Base-by-base conservation (phyloP, 2,329 filamentous ascomycete species). In the Botrytis fragariae region DNA sequence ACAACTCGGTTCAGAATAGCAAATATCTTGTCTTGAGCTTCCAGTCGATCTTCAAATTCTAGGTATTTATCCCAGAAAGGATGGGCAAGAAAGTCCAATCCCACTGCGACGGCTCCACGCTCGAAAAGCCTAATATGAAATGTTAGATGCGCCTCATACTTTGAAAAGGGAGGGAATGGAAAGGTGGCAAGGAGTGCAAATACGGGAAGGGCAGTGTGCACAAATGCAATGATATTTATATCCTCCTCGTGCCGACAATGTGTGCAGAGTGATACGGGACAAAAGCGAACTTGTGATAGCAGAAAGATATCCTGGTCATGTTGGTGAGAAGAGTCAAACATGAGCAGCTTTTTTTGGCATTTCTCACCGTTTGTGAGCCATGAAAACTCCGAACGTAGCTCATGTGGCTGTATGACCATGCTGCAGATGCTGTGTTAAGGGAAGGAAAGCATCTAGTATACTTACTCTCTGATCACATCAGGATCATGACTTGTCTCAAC, bases 11-110 rank as follows among this genome's bases (percentile, higher is more conserved):
- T 87, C 70, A 97, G 87, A 72, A 99, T 93, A 59, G 89, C 90
- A 78, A 97, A 97, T 72, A 98, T 93, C 79, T 90, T 93, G 76
- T 97, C 93, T 22, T 92, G 89, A 0, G 92, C 90, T 79, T 97
- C 94, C 75, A 95, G 87, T 2, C 95, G 92, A 81, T 98, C 95
- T 82, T 98, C 96, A 79, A 97, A 98, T 81, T 98, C 96, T 76
- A 99, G 90, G 80, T 97, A 99, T 84, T 97, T 98, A 83, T 99
- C 96, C 96, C 96, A 99, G 84, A 99, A 98, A 1, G 94, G 94
- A 81, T 98, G 94, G 3, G 95, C 92, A 44, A 97, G 87, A 81
- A 97, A 99, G 83, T 99, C 96, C 29, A 98, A 87, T 25, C 96
- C 96, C 59, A 97, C 94, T 79, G 89, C 91, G 44, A 88, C 88